Base-by-base conservation (phyloP, 2,329 filamentous ascomycete species). In the Penicillium sp. region DNA sequence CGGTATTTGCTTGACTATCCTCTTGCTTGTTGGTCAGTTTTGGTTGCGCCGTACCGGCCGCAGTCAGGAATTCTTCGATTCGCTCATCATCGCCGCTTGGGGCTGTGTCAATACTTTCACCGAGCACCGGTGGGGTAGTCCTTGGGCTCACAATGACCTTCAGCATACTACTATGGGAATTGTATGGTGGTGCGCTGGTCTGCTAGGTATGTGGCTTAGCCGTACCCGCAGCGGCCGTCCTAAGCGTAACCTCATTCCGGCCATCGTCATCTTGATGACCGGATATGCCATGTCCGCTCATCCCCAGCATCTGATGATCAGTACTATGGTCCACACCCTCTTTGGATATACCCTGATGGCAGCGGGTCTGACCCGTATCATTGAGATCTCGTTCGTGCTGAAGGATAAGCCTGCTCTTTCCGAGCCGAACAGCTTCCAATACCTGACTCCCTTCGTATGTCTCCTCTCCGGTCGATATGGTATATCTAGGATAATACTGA, bases 81-180 rank as follows among this genome's bases (percentile, higher is more conserved):
- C 89, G 60, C 77, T 89, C 50, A 84, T 97, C 66, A 97, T 99
- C 71, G 90, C 93, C 1, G 87, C 89, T 0, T 99, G 94, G 94
- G 94, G 93, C 35, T 95, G 91, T 71, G 88, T 99, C 76, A 99
- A 97, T 76, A 97, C 94, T 9, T 97, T 99, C 67, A 99, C 94
- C 19, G 94, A 97, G 76, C 94, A 99, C 73, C 86, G 89, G 52
- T 99, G 94, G 94, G 94, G 94, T 54, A 82, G 82, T 1, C 83
- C 85, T 0, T 99, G 94, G 94, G 91, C 89, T 52, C 86, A 85
- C 75, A 97, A 97, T 71, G 94, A 99, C 74, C 86, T 96, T 78
- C 93, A 99, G 75, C 94, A 99, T 75, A 99, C 94, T 0, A 91
- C 90, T n/a, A 97, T 99, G 93, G 94, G 94, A n/a, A 86, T 99